Evolutionary conservation across 331 rosid species (phyloP).

Genomic region (Malus hybrid): DNA sequence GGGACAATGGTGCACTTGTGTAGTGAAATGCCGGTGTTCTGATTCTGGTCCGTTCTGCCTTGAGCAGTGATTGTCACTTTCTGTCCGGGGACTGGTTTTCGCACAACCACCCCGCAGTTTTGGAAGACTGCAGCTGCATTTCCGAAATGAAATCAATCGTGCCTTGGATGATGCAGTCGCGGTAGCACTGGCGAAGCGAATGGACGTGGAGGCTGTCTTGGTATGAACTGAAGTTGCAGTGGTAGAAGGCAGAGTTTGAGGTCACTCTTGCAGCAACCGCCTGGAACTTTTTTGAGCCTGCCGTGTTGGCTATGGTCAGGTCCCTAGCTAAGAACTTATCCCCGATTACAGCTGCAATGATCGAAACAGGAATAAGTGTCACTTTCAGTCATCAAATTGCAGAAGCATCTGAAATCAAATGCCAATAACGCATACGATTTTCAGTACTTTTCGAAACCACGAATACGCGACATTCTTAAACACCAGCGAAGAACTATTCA

Average conservation of each 20-base stretch:
- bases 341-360: background rate
- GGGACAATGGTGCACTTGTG: conserved; percentile 20
- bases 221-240: conserved; percentile 13
- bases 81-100: conserved; percentile 11
- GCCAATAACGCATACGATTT: background rate
- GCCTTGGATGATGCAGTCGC: conserved; percentile 21
- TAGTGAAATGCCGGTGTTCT: conserved; percentile 19
- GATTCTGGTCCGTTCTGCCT: conserved; percentile 22
- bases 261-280: conserved; percentile 23
- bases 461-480: background rate
- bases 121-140: conserved; percentile 29
- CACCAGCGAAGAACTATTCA: background rate
- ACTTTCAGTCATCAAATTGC: background rate
- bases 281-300: conserved; percentile 20
- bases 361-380: background rate
- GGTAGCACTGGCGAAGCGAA: conserved; percentile 27
- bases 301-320: conserved; percentile 13
- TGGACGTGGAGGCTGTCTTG: conserved; percentile 33
- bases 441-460: background rate
- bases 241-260: conserved; percentile 20
- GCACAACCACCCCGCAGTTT: conserved; percentile 10
- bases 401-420: background rate
- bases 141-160: conserved; percentile 33
- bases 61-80: conserved; percentile 25
- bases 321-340: background rate